Base-by-base conservation (phyloP, 2,329 filamentous ascomycete species). In the Cladosporium oxysporum region DNA sequence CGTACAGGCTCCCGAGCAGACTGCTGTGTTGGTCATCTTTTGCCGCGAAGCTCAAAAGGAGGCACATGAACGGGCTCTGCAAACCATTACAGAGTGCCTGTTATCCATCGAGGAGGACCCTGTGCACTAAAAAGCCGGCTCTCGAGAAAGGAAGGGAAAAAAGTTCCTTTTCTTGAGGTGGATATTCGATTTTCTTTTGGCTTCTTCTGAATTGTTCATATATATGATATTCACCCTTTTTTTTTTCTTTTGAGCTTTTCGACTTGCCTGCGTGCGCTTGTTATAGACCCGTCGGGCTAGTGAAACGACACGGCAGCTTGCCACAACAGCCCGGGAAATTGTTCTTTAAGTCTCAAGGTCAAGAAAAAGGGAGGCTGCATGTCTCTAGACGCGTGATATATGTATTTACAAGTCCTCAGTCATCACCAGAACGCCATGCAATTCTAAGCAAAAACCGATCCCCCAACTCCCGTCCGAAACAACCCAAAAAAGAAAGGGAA, bases 171-270 rank as follows among this genome's bases (percentile, higher is more conserved):
- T 47, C 8, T 47, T 11, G 41, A 8, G n/a, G 41, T 47, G 41
- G 41, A 14, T 47, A 11, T 47, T 12, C 41, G 11, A 47, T 47
- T 47, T 41, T 47, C 41, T 58, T 58, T 53, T 29, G 26, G 29
- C 50, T 53, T 53, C 50, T 58, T 58, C 16, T 18, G 11, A 58
- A 57, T 23, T 58, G 53, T 58, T 58, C 53, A 58, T 58, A 58
- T 37, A 58, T 31, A 37, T 53, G 50, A 33, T 58, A 28, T 53
- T 53, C 28, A 53, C 23, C 53, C 16, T 55, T 58, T 37, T 58
- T 58, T 53, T 53, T 53, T 16, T 7, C 26, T n/a, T 29, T 47
- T 21, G 41, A 47, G n/a, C n/a, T 44, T 10, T 3, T 5, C 4
- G 6, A 47, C 5, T n/a, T n/a, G 14, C 23, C 18, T 16, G 8